Evolutionary conservation across 2,329 filamentous ascomycete genomes (phyloP).

Genomic region (Cryphonectria naterciae): DNA sequence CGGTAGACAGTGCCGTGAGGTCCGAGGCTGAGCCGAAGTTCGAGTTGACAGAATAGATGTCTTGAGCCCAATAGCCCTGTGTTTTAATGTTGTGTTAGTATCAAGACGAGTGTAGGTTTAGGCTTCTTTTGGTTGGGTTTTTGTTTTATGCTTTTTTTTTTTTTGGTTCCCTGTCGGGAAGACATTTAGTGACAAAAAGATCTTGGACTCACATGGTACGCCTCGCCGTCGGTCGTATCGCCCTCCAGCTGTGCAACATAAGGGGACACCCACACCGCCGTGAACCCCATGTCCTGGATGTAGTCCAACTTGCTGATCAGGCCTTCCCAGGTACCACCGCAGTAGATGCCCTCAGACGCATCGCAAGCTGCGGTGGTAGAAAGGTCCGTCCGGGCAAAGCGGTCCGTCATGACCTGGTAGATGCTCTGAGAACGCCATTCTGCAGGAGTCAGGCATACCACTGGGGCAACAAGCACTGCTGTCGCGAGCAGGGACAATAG

Average conservation of each 20-base stretch:
- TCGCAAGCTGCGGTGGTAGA: constrained; percentile 42
- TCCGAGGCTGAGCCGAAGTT: constrained; percentile 56
- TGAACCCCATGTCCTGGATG: constrained; percentile 49
- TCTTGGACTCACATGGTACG: constrained; percentile 23
- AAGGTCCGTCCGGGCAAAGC: constrained; percentile 45
- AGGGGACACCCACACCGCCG: constrained; percentile 52
- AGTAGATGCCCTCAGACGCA: constrained; percentile 43
- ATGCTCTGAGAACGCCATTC: constrained; percentile 46
- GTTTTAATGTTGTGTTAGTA: constrained; percentile 31
- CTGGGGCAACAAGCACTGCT: constrained; percentile 18
- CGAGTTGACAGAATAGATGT: constrained; percentile 53
- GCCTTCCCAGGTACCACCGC: constrained; percentile 53
- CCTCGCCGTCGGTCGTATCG: constrained; percentile 44
- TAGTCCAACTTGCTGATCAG: constrained; percentile 53
- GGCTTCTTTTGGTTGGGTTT: neutral
- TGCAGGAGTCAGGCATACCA: constrained; percentile 24
- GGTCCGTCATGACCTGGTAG: constrained; percentile 50
- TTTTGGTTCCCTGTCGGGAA: neutral
- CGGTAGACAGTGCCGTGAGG: constrained; percentile 51
- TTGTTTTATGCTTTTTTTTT: neutral
- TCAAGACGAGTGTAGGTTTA: neutral
- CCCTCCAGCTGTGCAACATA: constrained; percentile 46
- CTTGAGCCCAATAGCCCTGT: constrained; percentile 58
- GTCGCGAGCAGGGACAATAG: constrained; percentile 15
- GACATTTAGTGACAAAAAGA: neutral